Conservation (phyloP, 2,329 filamentous ascomycete species). For the Emergomyces orientalis region DNA sequence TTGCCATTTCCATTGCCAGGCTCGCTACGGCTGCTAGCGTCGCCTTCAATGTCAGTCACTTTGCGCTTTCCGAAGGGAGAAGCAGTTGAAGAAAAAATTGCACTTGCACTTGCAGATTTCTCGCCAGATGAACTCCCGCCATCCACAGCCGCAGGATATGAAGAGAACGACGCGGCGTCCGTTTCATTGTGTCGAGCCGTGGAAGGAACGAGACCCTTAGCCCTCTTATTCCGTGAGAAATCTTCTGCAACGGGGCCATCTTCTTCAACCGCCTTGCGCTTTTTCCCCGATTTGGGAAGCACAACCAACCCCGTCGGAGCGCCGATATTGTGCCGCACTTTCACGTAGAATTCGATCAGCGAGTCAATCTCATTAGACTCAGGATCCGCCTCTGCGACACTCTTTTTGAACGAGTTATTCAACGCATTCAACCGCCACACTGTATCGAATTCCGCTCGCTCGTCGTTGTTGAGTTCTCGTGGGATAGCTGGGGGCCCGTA, state of each 20-base stretch:
- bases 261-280: conserved; percentile 1
- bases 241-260: background rate
- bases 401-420: conserved; percentile 34
- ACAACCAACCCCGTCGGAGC: conserved; percentile 19
- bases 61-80: conserved; percentile 12
- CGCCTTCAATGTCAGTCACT: conserved; percentile 9
- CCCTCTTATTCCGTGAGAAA: background rate
- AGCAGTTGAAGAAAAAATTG: background rate
- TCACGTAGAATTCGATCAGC: conserved; percentile 24
- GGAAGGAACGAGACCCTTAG: background rate
- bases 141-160: background rate
- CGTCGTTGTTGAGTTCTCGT: conserved; percentile 42
- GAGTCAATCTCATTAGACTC: conserved; percentile 21
- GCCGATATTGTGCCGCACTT: conserved; percentile 23
- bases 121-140: background rate
- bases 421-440: conserved; percentile 24
- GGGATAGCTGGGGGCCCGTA: conserved; percentile 12
- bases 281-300: conserved; percentile 4
- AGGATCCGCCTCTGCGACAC: conserved; percentile 22
- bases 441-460: conserved; percentile 42
- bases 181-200: background rate
- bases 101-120: background rate
- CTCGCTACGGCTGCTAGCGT: background rate
- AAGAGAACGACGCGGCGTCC: background rate
- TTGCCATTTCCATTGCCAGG: conserved; percentile 9